These are phyloP conservation scores for Panicum hallii DNA, from an alignment of 202 grass and related monocot genomes.

Conservation along the genomic window DNA sequence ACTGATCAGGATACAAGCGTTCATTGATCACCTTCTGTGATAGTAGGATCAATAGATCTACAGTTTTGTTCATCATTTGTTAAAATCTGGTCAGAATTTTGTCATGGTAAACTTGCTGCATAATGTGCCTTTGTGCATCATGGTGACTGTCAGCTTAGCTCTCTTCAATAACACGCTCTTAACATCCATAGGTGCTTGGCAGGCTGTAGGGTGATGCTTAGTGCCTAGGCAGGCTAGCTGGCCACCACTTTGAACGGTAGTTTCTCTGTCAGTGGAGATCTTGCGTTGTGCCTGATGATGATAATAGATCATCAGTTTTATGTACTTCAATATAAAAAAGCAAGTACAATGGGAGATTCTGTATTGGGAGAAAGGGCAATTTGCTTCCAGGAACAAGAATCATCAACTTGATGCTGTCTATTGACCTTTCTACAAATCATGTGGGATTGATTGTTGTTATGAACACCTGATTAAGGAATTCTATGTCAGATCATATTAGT, in stretches of 20 bases:
- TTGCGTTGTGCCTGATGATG: constrained; percentile 27
- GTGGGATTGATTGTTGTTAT: constrained; percentile 24
- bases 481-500: background rate
- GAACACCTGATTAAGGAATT: constrained; percentile 26
- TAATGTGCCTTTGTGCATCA: background rate
- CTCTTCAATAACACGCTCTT: background rate
- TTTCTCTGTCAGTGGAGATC: constrained; percentile 23
- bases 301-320: constrained; percentile 15
- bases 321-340: constrained; percentile 5
- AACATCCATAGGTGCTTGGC: background rate
- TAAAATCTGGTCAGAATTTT: constrained; percentile 29
- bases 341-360: constrained; percentile 1
- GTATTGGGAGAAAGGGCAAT: background rate
- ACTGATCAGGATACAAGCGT: constrained; percentile 14
- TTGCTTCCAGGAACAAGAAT: background rate
- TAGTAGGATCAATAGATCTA: background rate
- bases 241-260: background rate
- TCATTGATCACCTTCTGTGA: constrained; percentile 11
- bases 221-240: background rate
- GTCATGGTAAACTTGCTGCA: constrained; percentile 16
- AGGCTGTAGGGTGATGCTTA: background rate
- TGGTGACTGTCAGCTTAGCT: constrained; percentile 17
- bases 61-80: constrained; percentile 17
- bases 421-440: background rate
- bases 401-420: background rate